Conservation (phyloP, 805 yeast genomes). For the Barnettozyma californica region DNA sequence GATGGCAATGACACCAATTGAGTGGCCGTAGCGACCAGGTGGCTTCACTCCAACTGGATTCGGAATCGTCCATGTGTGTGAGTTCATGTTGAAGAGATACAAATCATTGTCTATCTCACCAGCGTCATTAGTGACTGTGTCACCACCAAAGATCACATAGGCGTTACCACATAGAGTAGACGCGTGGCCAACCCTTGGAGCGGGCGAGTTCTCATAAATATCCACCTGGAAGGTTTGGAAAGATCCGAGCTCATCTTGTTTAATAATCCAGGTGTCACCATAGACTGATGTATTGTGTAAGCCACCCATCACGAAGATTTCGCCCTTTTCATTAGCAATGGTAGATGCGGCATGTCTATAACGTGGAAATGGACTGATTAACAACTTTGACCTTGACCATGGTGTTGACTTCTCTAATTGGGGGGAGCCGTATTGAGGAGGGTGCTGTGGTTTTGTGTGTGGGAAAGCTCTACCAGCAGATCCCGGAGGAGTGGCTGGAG, state of each 20-base stretch:
- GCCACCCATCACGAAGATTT: conserved; percentile 90
- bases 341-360: conserved; percentile 87
- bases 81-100: conserved; percentile 77
- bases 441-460: conserved; percentile 26
- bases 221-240: conserved; percentile 50
- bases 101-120: conserved; percentile 85
- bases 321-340: conserved; percentile 71
- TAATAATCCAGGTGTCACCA: conserved; percentile 92
- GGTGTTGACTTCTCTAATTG: conserved; percentile 30
- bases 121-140: conserved; percentile 72
- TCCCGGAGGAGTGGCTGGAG: conserved; percentile 13
- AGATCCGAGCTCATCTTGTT: conserved; percentile 33
- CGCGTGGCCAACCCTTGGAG: conserved; percentile 96
- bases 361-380: conserved; percentile 86
- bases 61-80: conserved; percentile 76
- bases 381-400: conserved; percentile 61
- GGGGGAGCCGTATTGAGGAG: conserved; percentile 6
- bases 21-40: conserved; percentile 90
- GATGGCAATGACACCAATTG: conserved; percentile 69
- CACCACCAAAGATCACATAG: conserved; percentile 93
- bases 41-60: conserved; percentile 74
- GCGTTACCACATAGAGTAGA: conserved; percentile 91
- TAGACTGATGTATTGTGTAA: conserved; percentile 85
- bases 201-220: conserved; percentile 76
- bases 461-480: not conserved